These are phyloP conservation scores for Tuber microsphaerosporum DNA, from an alignment of 495 filamentous ascomycete genomes.

Conservation along the genomic window DNA sequence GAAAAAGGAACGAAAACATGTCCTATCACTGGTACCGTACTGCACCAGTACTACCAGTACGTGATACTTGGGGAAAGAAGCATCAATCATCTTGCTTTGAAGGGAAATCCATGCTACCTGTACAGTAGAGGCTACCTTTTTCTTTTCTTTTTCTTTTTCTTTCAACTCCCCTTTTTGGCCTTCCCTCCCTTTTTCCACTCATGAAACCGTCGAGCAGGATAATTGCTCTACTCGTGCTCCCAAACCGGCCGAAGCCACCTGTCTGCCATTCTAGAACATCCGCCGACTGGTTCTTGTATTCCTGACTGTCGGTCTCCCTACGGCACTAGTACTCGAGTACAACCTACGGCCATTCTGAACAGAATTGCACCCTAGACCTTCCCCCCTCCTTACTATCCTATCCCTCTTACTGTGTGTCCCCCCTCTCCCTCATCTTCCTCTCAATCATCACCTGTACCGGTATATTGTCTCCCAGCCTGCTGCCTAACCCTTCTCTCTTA, in stretches of 20 bases:
- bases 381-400: conserved; percentile 1
- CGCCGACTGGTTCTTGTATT: not conserved
- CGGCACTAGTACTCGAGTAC: too few species aligned
- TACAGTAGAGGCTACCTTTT: conserved; percentile 5
- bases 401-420: conserved; percentile 7
- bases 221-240: not conserved
- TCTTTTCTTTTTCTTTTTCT: not conserved
- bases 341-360: not conserved
- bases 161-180: conserved; percentile 3
- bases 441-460: not conserved
- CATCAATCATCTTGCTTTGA: not conserved
- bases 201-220: conserved; percentile 29
- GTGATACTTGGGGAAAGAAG: not conserved
- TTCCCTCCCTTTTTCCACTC: conserved; percentile 29
- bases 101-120: not conserved
- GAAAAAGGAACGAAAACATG: not conserved
- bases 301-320: not conserved
- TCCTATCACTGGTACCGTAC: not conserved
- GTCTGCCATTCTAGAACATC: not conserved
- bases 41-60: not conserved
- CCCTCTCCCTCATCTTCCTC: not conserved
- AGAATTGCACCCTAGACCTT: not conserved
- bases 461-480: not conserved
- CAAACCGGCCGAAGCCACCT: not conserved
- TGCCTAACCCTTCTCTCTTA: not conserved